phyloP scores from a whole-genome alignment of 768 basidiomycete genomes.

The Pleurotus platypus region DNA sequence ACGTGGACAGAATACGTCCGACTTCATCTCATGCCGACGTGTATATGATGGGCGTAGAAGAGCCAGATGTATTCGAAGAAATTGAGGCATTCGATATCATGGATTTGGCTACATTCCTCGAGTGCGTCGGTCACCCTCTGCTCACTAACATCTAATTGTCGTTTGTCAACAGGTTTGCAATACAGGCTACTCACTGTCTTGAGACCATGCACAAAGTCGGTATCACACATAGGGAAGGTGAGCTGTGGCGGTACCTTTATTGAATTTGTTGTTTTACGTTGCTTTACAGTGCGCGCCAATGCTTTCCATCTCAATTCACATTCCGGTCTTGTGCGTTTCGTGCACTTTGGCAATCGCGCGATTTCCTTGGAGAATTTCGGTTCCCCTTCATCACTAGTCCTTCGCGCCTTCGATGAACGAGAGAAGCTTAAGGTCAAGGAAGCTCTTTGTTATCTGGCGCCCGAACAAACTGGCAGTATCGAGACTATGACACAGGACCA shows the following conservation, averaged over 20 bases:
- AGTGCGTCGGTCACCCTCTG: conserved; percentile 37
- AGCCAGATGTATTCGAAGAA: conserved; percentile 43
- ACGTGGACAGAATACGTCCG: conserved; percentile 39
- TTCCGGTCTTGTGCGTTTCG: conserved; percentile 64
- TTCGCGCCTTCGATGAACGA: conserved; percentile 55
- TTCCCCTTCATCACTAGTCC: conserved; percentile 66
- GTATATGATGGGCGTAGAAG: conserved; percentile 47
- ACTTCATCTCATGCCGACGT: conserved; percentile 43
- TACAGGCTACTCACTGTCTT: conserved; percentile 70
- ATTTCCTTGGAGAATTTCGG: conserved; percentile 69
- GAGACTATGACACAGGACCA: conserved; percentile 72
- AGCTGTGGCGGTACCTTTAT: background rate
- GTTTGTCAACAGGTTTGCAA: conserved; percentile 51
- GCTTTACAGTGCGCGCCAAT: conserved; percentile 58
- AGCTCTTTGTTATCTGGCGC: conserved; percentile 70
- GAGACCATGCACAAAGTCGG: conserved; percentile 60
- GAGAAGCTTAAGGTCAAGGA: conserved; percentile 73
- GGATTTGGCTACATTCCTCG: conserved; percentile 74
- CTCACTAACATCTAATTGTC: background rate
- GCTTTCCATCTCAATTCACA: conserved; percentile 73
- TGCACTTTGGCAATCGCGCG: conserved; percentile 74
- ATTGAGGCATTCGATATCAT: conserved; percentile 65
- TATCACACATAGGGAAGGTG: conserved; percentile 64
- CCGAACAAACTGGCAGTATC: conserved; percentile 73
- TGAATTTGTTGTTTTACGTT: background rate